phyloP scores from a whole-genome alignment of 78 protist genomes.

The Planoprotostelium fungivorum region DNA sequence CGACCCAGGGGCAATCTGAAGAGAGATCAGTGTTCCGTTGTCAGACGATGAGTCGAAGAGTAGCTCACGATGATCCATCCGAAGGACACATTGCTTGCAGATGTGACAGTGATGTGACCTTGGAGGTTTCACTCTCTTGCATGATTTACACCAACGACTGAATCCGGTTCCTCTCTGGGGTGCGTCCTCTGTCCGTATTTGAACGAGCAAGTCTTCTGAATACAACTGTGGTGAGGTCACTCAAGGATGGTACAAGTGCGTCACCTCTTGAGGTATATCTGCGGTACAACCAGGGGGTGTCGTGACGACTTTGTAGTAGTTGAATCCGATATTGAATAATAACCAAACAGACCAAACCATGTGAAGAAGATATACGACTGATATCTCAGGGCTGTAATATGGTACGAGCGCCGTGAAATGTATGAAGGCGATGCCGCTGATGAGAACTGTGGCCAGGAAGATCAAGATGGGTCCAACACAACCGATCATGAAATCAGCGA shows the following conservation, averaged over 20 bases:
- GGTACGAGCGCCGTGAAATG: background rate
- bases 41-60: constrained; percentile 1
- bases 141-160: constrained; percentile 24
- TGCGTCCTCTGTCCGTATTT: constrained; percentile 7
- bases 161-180: constrained; percentile 15
- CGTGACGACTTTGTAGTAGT: constrained; percentile 17
- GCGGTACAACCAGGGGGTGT: constrained; percentile 50
- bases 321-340: constrained; percentile 27
- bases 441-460: background rate
- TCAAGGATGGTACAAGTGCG: background rate
- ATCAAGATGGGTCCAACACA: background rate
- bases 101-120: constrained; percentile 80
- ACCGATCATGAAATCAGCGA: background rate
- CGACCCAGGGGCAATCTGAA: constrained; percentile 33
- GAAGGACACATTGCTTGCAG: constrained; percentile 55
- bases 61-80: constrained; percentile 78
- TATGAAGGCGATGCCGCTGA: background rate
- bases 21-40: background rate
- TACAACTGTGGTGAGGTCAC: background rate
- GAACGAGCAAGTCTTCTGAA: constrained; percentile 8
- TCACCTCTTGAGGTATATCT: background rate
- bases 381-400: background rate
- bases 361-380: background rate
- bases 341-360: background rate
- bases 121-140: constrained; percentile 44